phyloP scores from a whole-genome alignment of 129 eudicot species.

The Helianthus tuberosus region DNA sequence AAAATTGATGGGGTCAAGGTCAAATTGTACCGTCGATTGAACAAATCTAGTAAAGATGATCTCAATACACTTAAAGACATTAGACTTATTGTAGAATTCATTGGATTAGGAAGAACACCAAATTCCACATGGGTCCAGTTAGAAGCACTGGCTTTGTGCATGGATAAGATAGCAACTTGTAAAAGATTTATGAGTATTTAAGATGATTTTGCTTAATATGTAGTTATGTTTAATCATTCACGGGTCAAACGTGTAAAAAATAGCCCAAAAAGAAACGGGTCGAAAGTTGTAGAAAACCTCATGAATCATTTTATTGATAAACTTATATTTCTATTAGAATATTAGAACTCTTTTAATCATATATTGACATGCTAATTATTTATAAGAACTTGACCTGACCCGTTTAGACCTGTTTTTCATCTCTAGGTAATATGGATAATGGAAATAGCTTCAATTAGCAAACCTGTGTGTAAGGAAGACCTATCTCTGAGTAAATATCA shows the following conservation, averaged over 20 bases:
- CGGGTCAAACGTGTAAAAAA: background rate
- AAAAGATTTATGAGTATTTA: constrained; percentile 6
- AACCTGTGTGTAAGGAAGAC: constrained; percentile 70
- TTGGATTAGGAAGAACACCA: constrained; percentile 63
- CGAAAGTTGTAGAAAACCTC: constrained; percentile 1
- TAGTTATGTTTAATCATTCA: background rate
- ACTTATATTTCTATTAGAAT: background rate
- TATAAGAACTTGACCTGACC: background rate
- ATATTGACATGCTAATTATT: background rate
- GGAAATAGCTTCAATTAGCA: constrained; percentile 19
- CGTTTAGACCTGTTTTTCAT: background rate
- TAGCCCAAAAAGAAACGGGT: background rate
- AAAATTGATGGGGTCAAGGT: constrained; percentile 65
- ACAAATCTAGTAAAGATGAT: constrained; percentile 59
- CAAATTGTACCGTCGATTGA: constrained; percentile 57
- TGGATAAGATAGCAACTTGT: constrained; percentile 80
- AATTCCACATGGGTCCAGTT: constrained; percentile 73
- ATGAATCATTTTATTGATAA: background rate
- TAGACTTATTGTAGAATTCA: constrained; percentile 41
- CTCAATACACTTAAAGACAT: constrained; percentile 59
- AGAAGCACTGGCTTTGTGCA: constrained; percentile 57
- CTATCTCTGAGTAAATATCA: constrained; percentile 70
- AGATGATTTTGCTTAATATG: constrained; percentile 1
- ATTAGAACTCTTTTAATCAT: background rate
- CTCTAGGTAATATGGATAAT: constrained; percentile 10